phyloP scores from a whole-genome alignment of 2,329 filamentous ascomycete species.

The Chrysoporthe puriensis region DNA sequence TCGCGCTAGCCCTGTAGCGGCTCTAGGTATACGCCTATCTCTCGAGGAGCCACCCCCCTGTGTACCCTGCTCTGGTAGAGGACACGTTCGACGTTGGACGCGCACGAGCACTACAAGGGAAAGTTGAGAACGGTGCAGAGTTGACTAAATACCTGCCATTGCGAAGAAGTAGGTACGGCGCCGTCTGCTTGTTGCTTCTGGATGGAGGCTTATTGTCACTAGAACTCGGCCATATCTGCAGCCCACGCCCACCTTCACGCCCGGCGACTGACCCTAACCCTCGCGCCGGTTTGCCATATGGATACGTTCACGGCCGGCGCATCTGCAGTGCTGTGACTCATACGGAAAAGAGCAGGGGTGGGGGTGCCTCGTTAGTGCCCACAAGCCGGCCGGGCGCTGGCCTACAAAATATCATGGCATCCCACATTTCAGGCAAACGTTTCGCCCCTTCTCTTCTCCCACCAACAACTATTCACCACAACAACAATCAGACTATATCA shows the following conservation, averaged over 20 bases:
- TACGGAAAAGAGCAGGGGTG: conserved; percentile 3
- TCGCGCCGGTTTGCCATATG: no score
- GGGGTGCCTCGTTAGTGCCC: not conserved
- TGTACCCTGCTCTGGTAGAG: not conserved
- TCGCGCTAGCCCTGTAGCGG: not conserved
- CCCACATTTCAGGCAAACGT: conserved; percentile 31
- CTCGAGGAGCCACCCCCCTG: not conserved
- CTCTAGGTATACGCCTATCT: not conserved
- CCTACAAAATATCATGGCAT: conserved; percentile 45
- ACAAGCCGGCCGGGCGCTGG: not conserved
- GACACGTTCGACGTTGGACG: no score
- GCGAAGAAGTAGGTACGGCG: no score
- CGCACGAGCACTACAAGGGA: no score
- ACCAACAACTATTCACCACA: conserved; percentile 38
- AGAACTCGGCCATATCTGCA: not conserved
- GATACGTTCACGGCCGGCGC: not conserved
- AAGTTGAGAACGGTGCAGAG: no score
- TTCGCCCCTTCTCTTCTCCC: conserved; percentile 39
- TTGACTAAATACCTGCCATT: no score
- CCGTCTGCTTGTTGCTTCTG: no score
- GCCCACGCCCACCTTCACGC: not conserved
- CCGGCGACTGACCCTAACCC: not conserved
- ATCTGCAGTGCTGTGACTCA: conserved; percentile 9
- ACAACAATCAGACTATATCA: conserved; percentile 40
- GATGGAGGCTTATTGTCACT: no score